phyloP scores from a whole-genome alignment of 2,329 filamentous ascomycete species.

The Arthrobotrys megalospora region DNA sequence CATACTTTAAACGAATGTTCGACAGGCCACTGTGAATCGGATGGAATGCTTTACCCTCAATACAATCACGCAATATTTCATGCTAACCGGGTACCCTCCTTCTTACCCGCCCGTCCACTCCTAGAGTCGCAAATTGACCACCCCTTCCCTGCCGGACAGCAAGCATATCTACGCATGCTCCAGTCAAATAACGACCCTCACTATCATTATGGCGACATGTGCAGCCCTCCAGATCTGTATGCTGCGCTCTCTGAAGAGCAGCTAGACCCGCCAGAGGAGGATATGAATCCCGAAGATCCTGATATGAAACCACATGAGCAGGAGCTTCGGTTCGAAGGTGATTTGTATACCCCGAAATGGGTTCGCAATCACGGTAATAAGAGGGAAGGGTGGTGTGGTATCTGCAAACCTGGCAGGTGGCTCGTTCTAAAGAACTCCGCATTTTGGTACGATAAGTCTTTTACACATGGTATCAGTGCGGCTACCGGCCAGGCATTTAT shows the following conservation, averaged over 20 bases:
- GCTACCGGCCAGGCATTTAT: constrained; percentile 84
- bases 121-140: constrained; percentile 54
- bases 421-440: constrained; percentile 90
- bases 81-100: constrained; percentile 27
- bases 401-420: constrained; percentile 89
- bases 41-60: constrained; percentile 42
- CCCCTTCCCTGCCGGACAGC: constrained; percentile 73
- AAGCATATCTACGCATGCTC: constrained; percentile 75
- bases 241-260: constrained; percentile 82
- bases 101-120: constrained; percentile 39
- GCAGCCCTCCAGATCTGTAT: constrained; percentile 83
- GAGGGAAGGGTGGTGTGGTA: constrained; percentile 89
- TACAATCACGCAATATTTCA: constrained; percentile 38
- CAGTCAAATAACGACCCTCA: constrained; percentile 82
- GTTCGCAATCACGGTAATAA: constrained; percentile 89
- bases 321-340: constrained; percentile 82
- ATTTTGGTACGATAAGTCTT: constrained; percentile 94
- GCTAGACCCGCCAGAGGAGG: constrained; percentile 80
- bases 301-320: constrained; percentile 84
- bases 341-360: constrained; percentile 87
- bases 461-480: constrained; percentile 87
- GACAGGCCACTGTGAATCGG: constrained; percentile 39
- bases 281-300: constrained; percentile 84
- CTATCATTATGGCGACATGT: constrained; percentile 81
- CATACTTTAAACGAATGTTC: constrained; percentile 68